These are phyloP conservation scores for Oryza brachyantha DNA, from an alignment of 176 grass and related monocot species.

Conservation along the genomic window DNA sequence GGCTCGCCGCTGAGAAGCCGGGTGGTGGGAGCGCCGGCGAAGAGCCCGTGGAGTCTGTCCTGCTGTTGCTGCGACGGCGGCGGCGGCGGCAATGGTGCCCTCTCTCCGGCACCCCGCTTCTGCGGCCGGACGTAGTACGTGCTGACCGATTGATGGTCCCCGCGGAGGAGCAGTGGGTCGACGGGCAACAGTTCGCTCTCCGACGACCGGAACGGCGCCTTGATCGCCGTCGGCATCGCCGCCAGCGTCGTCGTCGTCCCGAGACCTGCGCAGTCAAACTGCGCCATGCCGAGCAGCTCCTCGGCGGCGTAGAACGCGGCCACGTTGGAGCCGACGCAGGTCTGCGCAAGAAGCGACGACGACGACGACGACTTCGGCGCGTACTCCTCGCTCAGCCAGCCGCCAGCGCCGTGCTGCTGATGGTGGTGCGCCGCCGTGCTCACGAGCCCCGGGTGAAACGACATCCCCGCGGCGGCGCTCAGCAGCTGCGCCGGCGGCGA, in stretches of 20 bases:
- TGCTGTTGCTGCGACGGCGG: constrained; percentile 8
- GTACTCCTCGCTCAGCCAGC: constrained; percentile 17
- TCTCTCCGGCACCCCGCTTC: neutral
- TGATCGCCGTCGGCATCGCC: neutral
- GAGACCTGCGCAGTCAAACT: neutral
- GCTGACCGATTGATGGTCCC: constrained; percentile 32
- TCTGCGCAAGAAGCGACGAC: neutral
- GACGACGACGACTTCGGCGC: neutral
- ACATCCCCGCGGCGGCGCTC: neutral
- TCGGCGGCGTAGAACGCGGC: constrained; percentile 45
- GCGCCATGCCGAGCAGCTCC: constrained; percentile 25
- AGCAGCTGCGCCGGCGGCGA: neutral
- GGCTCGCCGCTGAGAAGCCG: constrained; percentile 21
- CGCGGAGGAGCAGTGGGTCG: constrained; percentile 13
- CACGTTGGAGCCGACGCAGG: constrained; percentile 40
- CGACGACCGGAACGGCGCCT: neutral
- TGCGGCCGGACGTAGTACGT: constrained; percentile 48
- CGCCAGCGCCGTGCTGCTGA: neutral
- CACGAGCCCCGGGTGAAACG: constrained; percentile 19
- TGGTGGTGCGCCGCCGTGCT: constrained; percentile 17
- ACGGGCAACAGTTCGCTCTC: neutral
- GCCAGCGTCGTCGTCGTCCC: neutral
- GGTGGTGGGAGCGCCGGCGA: neutral
- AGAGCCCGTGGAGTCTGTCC: constrained; percentile 10
- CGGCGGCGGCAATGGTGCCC: constrained; percentile 17